phyloP scores from a whole-genome alignment of 345 rosid species.

The Gynandropsis gynandra region DNA sequence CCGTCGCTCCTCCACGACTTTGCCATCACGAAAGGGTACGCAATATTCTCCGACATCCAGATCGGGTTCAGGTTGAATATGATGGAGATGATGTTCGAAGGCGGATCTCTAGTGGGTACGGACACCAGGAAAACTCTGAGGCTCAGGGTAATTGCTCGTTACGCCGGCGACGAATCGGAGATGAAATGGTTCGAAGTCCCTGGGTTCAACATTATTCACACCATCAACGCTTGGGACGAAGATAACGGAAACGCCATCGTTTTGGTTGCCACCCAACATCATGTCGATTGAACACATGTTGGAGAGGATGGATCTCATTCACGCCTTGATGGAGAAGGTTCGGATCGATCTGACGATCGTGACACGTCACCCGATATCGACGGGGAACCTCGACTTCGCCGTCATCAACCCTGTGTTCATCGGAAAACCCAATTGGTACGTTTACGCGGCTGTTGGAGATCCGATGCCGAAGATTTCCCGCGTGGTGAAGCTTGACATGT shows the following conservation, averaged over 20 bases:
- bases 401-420: conserved; percentile 26
- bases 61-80: conserved; percentile 23
- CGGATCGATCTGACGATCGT: conserved; percentile 26
- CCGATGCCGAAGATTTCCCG: conserved; percentile 34
- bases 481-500: conserved; percentile 26
- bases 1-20: conserved; percentile 32
- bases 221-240: conserved; percentile 37
- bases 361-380: conserved; percentile 30
- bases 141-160: conserved; percentile 28
- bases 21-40: conserved; percentile 27
- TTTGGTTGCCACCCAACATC: conserved; percentile 29
- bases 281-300: conserved; percentile 30
- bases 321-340: conserved; percentile 29
- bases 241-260: conserved; percentile 24
- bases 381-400: conserved; percentile 28
- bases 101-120: conserved; percentile 31
- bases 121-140: conserved; percentile 26
- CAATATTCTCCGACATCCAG: conserved; percentile 28
- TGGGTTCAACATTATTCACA: conserved; percentile 31
- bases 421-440: conserved; percentile 18
- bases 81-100: conserved; percentile 22
- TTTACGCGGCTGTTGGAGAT: conserved; percentile 31
- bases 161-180: conserved; percentile 32
- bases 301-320: conserved; percentile 32
- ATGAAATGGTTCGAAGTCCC: conserved; percentile 36